Base-by-base conservation (phyloP, 148 eudicot species). In the Tetragonia tetragonoides region DNA sequence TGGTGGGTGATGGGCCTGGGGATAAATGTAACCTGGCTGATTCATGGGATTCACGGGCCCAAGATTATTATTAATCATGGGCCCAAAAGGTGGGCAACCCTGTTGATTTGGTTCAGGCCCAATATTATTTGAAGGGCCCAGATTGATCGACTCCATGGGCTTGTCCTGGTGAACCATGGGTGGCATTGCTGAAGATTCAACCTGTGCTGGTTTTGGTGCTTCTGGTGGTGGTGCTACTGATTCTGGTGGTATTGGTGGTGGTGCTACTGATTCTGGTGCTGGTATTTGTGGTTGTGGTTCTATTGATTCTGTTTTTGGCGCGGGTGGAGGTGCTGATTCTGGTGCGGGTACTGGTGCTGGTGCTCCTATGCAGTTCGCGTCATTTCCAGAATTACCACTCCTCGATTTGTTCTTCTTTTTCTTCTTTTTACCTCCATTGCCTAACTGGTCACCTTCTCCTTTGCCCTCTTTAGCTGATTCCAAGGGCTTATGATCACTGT, bases 331-430 rank as follows among this genome's bases (percentile, higher is more conserved):
- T 47, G 38, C 28, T 34, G 60, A 0, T 14, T 8, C 38, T 1
- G 60, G 44, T 47, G 20, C 65, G 0, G 74, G 53, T 42, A 3
- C 56, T 37, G 69, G 60, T 44, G 41, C 59, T 2, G 67, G 39
- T 38, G 71, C 65, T 64, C 60, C 44, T 2, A 44, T 15, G 17
- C 65, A 10, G 10, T 56, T 79, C 10, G 44, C 39, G 34, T 15
- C 73, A 15, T 42, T 66, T 67, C 21, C 73, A 40, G 82, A 40
- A 64, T 41, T 56, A 24, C 68, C 77, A 54, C 56, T 54, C 23
- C 34, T 14, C n/a, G 68, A 80, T 72, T 78, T 68, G 39, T 28
- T 71, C 67, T 85, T 81, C 66, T 82, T 85, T n/a, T 73, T 84
- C 78, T 82, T 83, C 68, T 82, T 84, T 53, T 83, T 76, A 15